Base-by-base conservation (phyloP, 2,329 filamentous ascomycete species). In the Fusarium protoensiforme region DNA sequence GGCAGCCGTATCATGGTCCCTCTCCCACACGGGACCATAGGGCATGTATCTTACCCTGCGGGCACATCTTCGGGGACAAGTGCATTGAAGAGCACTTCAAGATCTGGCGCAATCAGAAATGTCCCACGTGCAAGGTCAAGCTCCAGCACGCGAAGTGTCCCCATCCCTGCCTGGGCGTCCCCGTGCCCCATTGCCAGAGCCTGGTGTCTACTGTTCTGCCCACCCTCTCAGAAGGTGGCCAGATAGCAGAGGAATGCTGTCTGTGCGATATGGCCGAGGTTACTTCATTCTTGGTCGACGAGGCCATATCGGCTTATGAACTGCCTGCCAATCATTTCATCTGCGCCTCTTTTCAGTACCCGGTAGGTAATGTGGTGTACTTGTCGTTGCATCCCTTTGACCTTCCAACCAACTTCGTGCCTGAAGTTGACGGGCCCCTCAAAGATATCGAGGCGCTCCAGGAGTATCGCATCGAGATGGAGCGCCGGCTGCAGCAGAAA, bases 11-110 rank as follows among this genome's bases (percentile, higher is more conserved):
- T 20, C 5, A 6, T n/a, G n/a, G 7, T 11, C 11, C 31, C 7
- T 10, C 13, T 10, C 18, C 11, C 11, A 6, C 36, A 11, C 22
- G 16, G 14, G 27, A 14, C 13, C 43, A 60, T 1, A 20, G 22
- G 29, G 65, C 65, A 0, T 36, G 5, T 11, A 33, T 71, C 5
- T 20, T 73, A 0, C 36, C 58, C 13, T 71, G 70, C 6, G 65
- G 53, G 0, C 70, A 73, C 11, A 73, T 72, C 1, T 46, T 73
- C n/a, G 71, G 70, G 2, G n/a, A 31, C 16, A 11, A n/a, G 0
- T 72, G 70, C 43, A 13, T 33, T 5, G 0, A 2, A 1, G 11
- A 35, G 9, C 8, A 20, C 9, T 29, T 48, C n/a, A n/a, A 11
- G 14, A 5, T 13, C 11, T n/a, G 11, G 7, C 22, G 13, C 7